Base-by-base conservation (phyloP, 1,139 yeast species). In the Sugiyamaella xylanicola region DNA sequence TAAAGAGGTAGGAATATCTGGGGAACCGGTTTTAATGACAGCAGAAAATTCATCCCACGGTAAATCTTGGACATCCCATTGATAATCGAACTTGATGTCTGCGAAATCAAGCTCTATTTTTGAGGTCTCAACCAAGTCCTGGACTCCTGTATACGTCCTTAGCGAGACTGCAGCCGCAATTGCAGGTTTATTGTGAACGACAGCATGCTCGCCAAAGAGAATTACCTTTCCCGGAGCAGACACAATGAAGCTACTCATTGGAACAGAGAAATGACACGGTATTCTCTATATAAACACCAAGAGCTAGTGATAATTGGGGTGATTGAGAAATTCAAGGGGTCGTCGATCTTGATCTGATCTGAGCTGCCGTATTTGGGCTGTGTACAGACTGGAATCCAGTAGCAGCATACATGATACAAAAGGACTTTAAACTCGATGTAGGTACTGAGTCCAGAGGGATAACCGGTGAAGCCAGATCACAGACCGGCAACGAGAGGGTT, bases 211-310 rank as follows among this genome's bases (percentile, higher is more conserved):
- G 21, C 99, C 99, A 68, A 91, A 95, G 47, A 95, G 79, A 64
- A 93, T 95, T 43, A 91, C 96, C 69, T 95, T 93, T 5, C 98
- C 99, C 0, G 99, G 99, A 1, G 99, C 95, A 59, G 97, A 88
- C 1, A 90, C 89, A 56, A 83, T 74, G 70, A 91, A 89, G 37
- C 35, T 36, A 5, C 5, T 42, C 53, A 50, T 50, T 9, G 42
- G 41, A 20, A 37, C 17, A 20, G 13, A 29, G 29, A 20, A 9
- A 4, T 4, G 13, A 32, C 37, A 15, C 37, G 29, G 29, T 25
- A 9, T 25, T 25, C 9, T 25, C 5, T 25, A 25, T 25, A 5
- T 9, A 25, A 25, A 25, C 29, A n/a, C n/a, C n/a, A n/a, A n/a
- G n/a, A n/a, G n/a, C n/a, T n/a, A n/a, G n/a, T n/a, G n/a, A n/a